A percentile compares a stretch with the other conserved stretches of the same genome.
phyloP scores from a whole-genome alignment of 2,329 filamentous ascomycete genomes.

The Curvularia sp. region DNA sequence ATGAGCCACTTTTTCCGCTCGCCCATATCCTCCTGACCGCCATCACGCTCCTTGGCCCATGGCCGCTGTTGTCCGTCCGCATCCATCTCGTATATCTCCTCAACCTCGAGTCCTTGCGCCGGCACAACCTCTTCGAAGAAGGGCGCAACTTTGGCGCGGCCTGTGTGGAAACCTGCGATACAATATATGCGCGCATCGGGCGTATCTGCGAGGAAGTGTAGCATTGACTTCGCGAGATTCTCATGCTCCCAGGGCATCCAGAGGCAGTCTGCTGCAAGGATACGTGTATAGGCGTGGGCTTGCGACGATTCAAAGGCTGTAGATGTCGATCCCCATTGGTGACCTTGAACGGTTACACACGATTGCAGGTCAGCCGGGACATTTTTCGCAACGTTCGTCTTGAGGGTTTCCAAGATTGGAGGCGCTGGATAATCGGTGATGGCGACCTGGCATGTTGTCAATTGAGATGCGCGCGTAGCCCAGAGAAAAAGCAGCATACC shows the following conservation, averaged over 20 bases:
- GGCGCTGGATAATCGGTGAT: constrained; percentile 73
- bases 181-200: constrained; percentile 64
- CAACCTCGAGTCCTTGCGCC: constrained; percentile 62
- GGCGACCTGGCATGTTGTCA: constrained; percentile 52
- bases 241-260: constrained; percentile 78
- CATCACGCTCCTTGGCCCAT: constrained; percentile 63
- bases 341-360: constrained; percentile 61
- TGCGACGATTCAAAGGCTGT: constrained; percentile 50
- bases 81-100: constrained; percentile 73
- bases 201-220: constrained; percentile 63
- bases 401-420: constrained; percentile 65
- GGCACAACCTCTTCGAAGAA: constrained; percentile 67
- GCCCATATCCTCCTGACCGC: constrained; percentile 66
- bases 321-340: constrained; percentile 68
- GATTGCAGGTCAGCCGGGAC: constrained; percentile 48
- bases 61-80: constrained; percentile 67
- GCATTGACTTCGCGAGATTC: constrained; percentile 68
- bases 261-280: constrained; percentile 75
- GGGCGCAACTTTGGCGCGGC: constrained; percentile 67
- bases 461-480: background rate
- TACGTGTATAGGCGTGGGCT: constrained; percentile 61
- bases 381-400: constrained; percentile 64
- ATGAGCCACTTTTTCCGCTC: constrained; percentile 75
- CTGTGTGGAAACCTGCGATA: constrained; percentile 77
- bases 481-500: constrained; percentile 31